Base-by-base conservation (phyloP, 2,329 filamentous ascomycete species). In the Trichothecium roseum region DNA sequence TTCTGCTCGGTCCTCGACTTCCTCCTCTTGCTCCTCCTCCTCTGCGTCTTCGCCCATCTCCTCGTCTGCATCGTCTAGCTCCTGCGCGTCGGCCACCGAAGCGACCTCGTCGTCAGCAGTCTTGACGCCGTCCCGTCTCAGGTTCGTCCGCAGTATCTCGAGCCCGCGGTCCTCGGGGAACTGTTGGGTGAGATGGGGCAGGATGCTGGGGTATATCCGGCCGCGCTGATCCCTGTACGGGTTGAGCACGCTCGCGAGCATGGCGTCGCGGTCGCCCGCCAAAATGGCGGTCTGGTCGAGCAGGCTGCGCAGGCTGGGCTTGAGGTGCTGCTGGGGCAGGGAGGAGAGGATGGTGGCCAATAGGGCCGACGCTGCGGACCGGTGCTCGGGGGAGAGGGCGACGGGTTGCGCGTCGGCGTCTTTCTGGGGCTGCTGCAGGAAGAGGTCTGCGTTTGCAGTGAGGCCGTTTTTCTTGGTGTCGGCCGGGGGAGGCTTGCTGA, bases 241-340 rank as follows among this genome's bases (percentile, higher is more conserved):
- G 55, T 91, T 86, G 40, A 95, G 63, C 10, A 93, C 78, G 53
- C 85, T 89, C 5, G 86, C 77, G 9, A 91, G 51, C 72, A 95
- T 84, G 29, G 83, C 81, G 22, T 78, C 66, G 50, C 77, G 78
- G 53, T 80, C 69, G 40, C 70, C 68, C 5, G 68, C 72, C 16
- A 94, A 61, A 37, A 94, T 81, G 15, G 85, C 82, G 3, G 84
- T 84, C 43, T 84, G 81, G 50, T 95, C 86, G 42, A 94, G 68
- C 33, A 85, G 74, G 9, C 78, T 73, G 35, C 89, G 79, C 15
- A 85, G 53, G 2, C 81, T 74, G 8, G 80, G 74, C n/a, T 81
- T 72, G 27, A 94, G 59, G 50, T 76, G 68, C 34, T 75, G 66
- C 37, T 81, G 74, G 2, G 81, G 77, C 3, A 91, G 57, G 38